Base-by-base conservation (phyloP, 441 rosid species). In the Erysimum pusillum region DNA sequence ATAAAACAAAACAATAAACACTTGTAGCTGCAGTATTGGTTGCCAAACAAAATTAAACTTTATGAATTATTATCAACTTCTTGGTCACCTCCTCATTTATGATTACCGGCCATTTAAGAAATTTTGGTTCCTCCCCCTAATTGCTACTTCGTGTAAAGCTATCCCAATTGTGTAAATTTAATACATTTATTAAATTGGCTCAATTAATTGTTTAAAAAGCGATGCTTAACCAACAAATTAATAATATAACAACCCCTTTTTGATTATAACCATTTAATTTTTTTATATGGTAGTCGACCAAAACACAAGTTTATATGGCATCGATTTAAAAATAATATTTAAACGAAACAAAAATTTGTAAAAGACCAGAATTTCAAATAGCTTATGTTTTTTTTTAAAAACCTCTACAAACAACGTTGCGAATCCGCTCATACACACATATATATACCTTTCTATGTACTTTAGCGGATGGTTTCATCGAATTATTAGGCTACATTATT, bases 401-500 rank as follows among this genome's bases (percentile, higher is more conserved):
- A 20, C 12, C 32, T 18, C 4, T 48, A 60, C 51, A 9, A 34
- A 75, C 41, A 34, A 48, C 18, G 51, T 35, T 56, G 11, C 25
- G 15, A 58, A 57, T 25, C 28, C 28, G 28, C 28, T 25, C 28
- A 25, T 25, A 25, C 28, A 25, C 28, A 25, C 3, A 25, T 25
- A 1, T 25, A 25, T 25, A 25, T 2, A 1, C 56, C 11, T 17
- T 14, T 32, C 3, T 62, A 53, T 54, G 17, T 56, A 70, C 76
- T 46, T 32, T 42, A 0, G 53, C n/a, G 10, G 9, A 44, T 69
- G 38, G 44, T 48, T 56, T 59, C 53, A 46, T 45, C 72, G 53
- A 64, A 48, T 71, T 64, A 71, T 71, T 70, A 38, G 32, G 18
- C 70, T 76, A 76, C 51, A 61, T 10, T 25, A 11, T 46, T 65